A percentile compares a stretch with the other conserved stretches of the same genome.
These are phyloP conservation scores for Pseudozyma thailandica DNA, from an alignment of 1,284 basidiomycete species.

Conservation along the genomic window DNA sequence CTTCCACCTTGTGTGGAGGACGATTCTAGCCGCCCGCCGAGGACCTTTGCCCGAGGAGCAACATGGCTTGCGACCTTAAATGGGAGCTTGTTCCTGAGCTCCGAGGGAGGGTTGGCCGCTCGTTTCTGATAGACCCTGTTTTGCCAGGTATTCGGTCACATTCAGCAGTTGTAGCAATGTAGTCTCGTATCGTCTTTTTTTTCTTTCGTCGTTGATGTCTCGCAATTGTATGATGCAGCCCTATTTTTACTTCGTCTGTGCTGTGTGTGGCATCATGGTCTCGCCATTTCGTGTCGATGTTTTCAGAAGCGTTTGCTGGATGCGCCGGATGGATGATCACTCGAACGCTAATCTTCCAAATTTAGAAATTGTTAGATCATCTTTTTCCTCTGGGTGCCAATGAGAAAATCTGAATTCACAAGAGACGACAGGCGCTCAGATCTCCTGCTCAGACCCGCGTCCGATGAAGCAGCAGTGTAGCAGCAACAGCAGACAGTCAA, in stretches of 20 bases:
- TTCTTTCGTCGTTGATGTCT: not conserved
- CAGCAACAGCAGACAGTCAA: not conserved
- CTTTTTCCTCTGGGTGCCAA: too few relatives aligned
- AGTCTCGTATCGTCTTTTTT: slow-evolving; percentile 1
- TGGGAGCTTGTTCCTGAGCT: slow-evolving; percentile 63
- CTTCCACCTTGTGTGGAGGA: slow-evolving; percentile 13
- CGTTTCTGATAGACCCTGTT: slow-evolving; percentile 62
- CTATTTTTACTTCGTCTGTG: not conserved
- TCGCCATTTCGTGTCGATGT: not conserved
- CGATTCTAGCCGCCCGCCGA: slow-evolving; percentile 64
- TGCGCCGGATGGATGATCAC: too few relatives aligned
- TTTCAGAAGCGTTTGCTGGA: too few relatives aligned
- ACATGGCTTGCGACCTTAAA: slow-evolving; percentile 61
- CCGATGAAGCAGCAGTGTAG: not conserved
- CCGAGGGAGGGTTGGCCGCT: slow-evolving; percentile 64
- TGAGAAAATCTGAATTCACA: too few relatives aligned
- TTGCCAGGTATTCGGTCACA: slow-evolving; percentile 14
- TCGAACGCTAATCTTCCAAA: too few relatives aligned
- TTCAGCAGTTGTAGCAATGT: slow-evolving; percentile 9
- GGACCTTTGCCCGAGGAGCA: slow-evolving; percentile 63
- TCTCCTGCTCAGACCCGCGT: too few relatives aligned
- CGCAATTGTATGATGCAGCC: slow-evolving; percentile 17
- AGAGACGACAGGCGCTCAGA: too few relatives aligned
- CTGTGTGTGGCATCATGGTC: not conserved
- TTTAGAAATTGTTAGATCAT: too few relatives aligned